These are phyloP conservation scores for Penicillium chermesinum DNA, from an alignment of 495 filamentous ascomycete genomes.

Conservation along the genomic window DNA sequence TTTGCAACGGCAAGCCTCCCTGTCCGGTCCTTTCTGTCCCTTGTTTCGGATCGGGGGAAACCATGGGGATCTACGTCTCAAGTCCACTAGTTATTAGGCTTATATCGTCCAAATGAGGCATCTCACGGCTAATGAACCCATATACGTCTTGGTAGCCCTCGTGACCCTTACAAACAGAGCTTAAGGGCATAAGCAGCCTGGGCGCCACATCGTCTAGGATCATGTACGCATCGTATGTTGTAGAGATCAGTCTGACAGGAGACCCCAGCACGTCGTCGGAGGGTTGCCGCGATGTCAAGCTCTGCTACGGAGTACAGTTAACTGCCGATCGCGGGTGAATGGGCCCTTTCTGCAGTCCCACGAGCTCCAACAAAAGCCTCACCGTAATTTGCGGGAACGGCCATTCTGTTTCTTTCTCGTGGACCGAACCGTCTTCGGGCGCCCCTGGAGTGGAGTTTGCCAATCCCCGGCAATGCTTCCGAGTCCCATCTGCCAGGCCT, in stretches of 20 bases:
- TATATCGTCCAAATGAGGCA: neutral
- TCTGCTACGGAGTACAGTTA: constrained; percentile 3
- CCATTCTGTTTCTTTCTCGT: constrained; percentile 3
- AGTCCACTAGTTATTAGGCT: neutral
- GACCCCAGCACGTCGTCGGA: neutral
- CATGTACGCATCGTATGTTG: too few species aligned
- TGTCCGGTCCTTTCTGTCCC: neutral
- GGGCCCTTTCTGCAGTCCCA: neutral
- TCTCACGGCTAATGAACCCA: neutral
- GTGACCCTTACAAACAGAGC: too few species aligned
- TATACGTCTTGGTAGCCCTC: neutral
- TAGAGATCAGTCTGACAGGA: too few species aligned
- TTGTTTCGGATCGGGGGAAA: neutral
- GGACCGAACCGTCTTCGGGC: constrained; percentile 18
- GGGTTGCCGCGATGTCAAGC: neutral
- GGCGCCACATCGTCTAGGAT: too few species aligned
- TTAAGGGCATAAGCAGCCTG: too few species aligned
- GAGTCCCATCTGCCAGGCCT: constrained; percentile 2
- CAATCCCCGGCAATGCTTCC: constrained; percentile 23
- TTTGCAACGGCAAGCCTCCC: neutral
- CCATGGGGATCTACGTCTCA: neutral
- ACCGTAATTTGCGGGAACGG: constrained; percentile 23
- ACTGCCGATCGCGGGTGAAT: constrained; percentile 5
- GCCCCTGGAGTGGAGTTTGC: constrained; percentile 12
- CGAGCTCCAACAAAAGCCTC: constrained; percentile 14